phyloP scores from a whole-genome alignment of 2,329 filamentous ascomycete species.

The Rosellinia necatrix region DNA sequence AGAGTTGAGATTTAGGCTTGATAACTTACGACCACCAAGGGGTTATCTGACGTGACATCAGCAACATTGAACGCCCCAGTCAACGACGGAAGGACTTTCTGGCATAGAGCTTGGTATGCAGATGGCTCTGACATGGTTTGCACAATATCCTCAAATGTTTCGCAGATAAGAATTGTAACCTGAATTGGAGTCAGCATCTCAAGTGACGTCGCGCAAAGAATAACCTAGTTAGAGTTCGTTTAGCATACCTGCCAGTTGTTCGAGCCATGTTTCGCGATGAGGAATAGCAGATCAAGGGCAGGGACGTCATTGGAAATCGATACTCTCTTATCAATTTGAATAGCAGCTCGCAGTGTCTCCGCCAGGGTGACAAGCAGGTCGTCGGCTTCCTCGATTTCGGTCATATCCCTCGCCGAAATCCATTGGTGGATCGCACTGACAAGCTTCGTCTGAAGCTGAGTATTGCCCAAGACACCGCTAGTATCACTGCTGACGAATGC shows the following conservation, averaged over 20 bases:
- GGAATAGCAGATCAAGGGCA: conserved; percentile 83
- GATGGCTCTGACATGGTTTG: conserved; percentile 67
- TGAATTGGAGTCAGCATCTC: conserved; percentile 24
- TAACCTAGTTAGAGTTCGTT: neutral
- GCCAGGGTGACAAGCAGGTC: conserved; percentile 90
- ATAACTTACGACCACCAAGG: conserved; percentile 70
- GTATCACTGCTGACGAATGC: conserved; percentile 57
- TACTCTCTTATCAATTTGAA: conserved; percentile 76
- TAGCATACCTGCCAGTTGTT: conserved; percentile 74
- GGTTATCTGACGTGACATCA: conserved; percentile 81
- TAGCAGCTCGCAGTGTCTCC: conserved; percentile 82
- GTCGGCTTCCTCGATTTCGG: conserved; percentile 84
- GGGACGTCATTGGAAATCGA: conserved; percentile 73
- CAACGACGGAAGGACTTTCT: conserved; percentile 84
- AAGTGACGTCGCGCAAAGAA: neutral
- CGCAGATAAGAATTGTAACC: conserved; percentile 82
- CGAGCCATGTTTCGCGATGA: conserved; percentile 84
- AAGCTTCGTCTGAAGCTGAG: conserved; percentile 57
- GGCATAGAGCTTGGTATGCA: conserved; percentile 77
- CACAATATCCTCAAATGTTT: conserved; percentile 90
- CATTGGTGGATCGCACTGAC: conserved; percentile 72
- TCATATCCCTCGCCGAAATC: conserved; percentile 77
- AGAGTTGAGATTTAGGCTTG: neutral
- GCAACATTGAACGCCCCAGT: conserved; percentile 90
- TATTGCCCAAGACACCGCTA: conserved; percentile 54